Base-by-base conservation (phyloP, 176 grass and related monocot genomes). In the Eragrostis curvula region DNA sequence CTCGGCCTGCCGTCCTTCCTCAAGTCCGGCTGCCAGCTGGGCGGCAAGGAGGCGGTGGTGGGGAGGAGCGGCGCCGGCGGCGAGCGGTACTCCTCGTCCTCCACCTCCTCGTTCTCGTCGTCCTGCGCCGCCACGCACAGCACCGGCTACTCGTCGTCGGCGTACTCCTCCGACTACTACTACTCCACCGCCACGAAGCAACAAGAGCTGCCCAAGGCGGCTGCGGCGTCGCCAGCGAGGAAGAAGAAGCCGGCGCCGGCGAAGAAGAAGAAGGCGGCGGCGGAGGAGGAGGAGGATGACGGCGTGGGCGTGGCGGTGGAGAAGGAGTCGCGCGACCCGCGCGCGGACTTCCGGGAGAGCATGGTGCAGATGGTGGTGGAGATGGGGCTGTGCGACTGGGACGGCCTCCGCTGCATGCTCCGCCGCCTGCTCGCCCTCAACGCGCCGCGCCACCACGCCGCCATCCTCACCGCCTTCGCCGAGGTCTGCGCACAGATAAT, bases 361-460 rank as follows among this genome's bases (percentile, higher is more conserved):
- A 98, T 98, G 95, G 66, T 86, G 44, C 95, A 94, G 81, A 98
- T 98, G 92, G 93, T 98, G 53, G 77, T 93, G 25, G 95, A 98
- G 92, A 95, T 88, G 92, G 95, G 86, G 86, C 89, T 98, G 0
- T 91, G 91, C 52, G 69, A 66, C 17, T 98, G 92, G 95, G 92
- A 98, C 25, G 92, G 92, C 42, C 87, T 98, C n/a, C 88, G 92
- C 55, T 78, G 88, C 74, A 86, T 98, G 82, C 92, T 95, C 59
- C 92, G 86, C 84, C 92, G 95, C 76, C 94, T 98, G 41, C 95
- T 98, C n/a, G 88, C 86, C 3, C 95, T 98, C 73, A 98, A 98
- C 90, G 89, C 95, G 55, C 90, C 95, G 12, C 87, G 87, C 60
- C 92, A 98, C 86, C 95, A 98, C 86, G 90, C 94, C 72, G 87